phyloP scores from a whole-genome alignment of 2,329 filamentous ascomycete genomes.

The Pseudogymnoascus sp. region DNA sequence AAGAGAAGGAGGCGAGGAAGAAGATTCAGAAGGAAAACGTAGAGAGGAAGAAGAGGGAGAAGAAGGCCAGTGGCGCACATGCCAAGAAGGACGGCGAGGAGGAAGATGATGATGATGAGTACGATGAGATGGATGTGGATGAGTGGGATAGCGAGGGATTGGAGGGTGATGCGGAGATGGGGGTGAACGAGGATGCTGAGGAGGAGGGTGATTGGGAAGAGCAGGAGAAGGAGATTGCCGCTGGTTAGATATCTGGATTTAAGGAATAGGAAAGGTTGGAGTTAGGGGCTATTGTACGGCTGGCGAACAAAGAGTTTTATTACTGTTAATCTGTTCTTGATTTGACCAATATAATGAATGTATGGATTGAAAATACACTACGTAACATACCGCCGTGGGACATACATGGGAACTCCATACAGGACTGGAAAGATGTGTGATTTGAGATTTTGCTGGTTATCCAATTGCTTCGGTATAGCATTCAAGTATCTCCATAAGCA shows the following conservation, averaged over 20 bases:
- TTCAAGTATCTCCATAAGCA: background rate
- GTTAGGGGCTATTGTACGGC: background rate
- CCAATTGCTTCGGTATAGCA: background rate
- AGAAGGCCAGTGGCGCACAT: slow-evolving; percentile 38
- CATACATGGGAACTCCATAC: no score
- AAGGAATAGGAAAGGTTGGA: slow-evolving; percentile 1
- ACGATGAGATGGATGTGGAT: slow-evolving; percentile 40
- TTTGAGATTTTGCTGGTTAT: background rate
- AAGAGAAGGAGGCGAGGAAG: slow-evolving; percentile 75
- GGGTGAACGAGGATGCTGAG: slow-evolving; percentile 28
- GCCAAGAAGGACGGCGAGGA: slow-evolving; percentile 43
- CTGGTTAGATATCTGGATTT: background rate
- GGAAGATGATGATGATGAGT: slow-evolving; percentile 39
- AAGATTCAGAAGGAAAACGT: slow-evolving; percentile 84
- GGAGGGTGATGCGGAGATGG: slow-evolving; percentile 28
- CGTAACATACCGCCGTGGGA: background rate
- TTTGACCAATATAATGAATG: background rate
- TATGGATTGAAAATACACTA: background rate
- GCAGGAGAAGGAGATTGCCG: slow-evolving; percentile 25
- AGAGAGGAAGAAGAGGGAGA: slow-evolving; percentile 69
- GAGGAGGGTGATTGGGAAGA: slow-evolving; percentile 28
- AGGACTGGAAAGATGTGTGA: background rate
- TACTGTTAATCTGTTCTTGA: background rate
- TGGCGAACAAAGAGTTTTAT: slow-evolving; percentile 1
- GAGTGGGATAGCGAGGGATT: slow-evolving; percentile 32